These are phyloP conservation scores for Fusarium dlaminii DNA, from an alignment of 2,329 filamentous ascomycete species.

Conservation along the genomic window DNA sequence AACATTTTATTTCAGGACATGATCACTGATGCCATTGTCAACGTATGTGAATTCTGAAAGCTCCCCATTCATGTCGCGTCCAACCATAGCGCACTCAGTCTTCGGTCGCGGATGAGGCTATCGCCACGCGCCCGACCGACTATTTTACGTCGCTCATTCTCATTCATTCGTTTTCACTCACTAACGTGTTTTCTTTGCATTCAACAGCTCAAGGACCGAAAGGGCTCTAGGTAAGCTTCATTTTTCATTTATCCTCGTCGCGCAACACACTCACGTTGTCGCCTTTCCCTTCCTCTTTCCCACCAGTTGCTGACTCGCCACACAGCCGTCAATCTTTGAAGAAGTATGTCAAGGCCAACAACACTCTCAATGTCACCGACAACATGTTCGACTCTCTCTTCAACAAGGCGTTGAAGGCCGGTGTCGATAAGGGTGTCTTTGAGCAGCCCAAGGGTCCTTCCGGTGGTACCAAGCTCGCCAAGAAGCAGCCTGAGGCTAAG, in stretches of 20 bases:
- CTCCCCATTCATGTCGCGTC: slow-evolving; percentile 51
- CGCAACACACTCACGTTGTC: slow-evolving; percentile 16
- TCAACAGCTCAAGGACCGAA: slow-evolving; percentile 68
- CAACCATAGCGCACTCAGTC: slow-evolving; percentile 36
- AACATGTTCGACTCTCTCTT: slow-evolving; percentile 77
- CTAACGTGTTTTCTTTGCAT: slow-evolving; percentile 52
- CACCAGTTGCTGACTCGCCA: slow-evolving; percentile 19
- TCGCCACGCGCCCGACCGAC: slow-evolving; percentile 27
- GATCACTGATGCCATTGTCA: slow-evolving; percentile 70
- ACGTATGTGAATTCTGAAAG: slow-evolving; percentile 56
- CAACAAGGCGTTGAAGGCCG: slow-evolving; percentile 84
- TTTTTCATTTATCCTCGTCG: not conserved
- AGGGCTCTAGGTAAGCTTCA: slow-evolving; percentile 59
- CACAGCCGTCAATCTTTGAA: slow-evolving; percentile 67
- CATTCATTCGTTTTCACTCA: slow-evolving; percentile 45
- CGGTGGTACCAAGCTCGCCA: slow-evolving; percentile 90
- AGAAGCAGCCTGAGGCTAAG: slow-evolving; percentile 68
- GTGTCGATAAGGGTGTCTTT: slow-evolving; percentile 88
- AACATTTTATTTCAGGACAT: slow-evolving; percentile 59
- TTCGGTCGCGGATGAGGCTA: slow-evolving; percentile 37
- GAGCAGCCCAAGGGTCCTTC: slow-evolving; percentile 91
- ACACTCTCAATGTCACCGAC: slow-evolving; percentile 58
- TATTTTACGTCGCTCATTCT: slow-evolving; percentile 14
- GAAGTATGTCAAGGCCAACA: slow-evolving; percentile 69
- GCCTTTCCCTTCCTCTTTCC: not conserved